Percentiles rank a stretch among this genome's conserved stretches.
phyloP scores from a whole-genome alignment of 305 asterid species.

The Striga hermonthica region DNA sequence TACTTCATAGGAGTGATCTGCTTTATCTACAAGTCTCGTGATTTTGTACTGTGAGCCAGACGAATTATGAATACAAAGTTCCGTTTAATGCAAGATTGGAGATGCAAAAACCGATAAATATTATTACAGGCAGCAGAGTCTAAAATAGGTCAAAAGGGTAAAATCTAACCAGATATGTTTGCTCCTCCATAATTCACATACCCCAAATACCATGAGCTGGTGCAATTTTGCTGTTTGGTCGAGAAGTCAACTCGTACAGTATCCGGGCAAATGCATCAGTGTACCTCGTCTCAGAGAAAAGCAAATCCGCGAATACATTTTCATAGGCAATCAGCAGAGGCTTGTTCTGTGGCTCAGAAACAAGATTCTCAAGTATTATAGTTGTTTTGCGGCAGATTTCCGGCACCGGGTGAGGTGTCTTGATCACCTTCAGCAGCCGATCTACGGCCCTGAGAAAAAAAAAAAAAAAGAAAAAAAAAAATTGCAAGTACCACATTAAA shows the following conservation, averaged over 20 bases:
- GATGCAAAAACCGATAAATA: too few relatives aligned
- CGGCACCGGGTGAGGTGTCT: slow-evolving; percentile 71
- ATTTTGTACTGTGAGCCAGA: too few relatives aligned
- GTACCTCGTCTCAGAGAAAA: slow-evolving; percentile 61
- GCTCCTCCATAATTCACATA: slow-evolving; percentile 37
- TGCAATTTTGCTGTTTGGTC: slow-evolving; percentile 59
- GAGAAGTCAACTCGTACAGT: slow-evolving; percentile 62
- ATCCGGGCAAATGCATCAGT: slow-evolving; percentile 75
- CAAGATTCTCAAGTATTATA: slow-evolving; percentile 66
- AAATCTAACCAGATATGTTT: too few relatives aligned
- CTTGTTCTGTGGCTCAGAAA: slow-evolving; percentile 81
- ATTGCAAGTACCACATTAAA: neutral
- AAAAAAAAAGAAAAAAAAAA: neutral
- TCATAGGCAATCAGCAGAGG: slow-evolving; percentile 58
- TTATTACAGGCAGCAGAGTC: too few relatives aligned
- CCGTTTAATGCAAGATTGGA: too few relatives aligned
- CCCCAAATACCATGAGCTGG: slow-evolving; percentile 84
- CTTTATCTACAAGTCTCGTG: too few relatives aligned
- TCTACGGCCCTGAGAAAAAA: slow-evolving; percentile 61
- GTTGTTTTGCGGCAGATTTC: slow-evolving; percentile 81
- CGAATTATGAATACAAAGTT: too few relatives aligned
- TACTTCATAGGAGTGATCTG: too few relatives aligned
- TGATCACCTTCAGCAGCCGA: slow-evolving; percentile 63
- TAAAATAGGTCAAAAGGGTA: too few relatives aligned
- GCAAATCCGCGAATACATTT: slow-evolving; percentile 75